phyloP scores from a whole-genome alignment of 192 early-diverging fungal species.

The Spizellomyces sp. region DNA sequence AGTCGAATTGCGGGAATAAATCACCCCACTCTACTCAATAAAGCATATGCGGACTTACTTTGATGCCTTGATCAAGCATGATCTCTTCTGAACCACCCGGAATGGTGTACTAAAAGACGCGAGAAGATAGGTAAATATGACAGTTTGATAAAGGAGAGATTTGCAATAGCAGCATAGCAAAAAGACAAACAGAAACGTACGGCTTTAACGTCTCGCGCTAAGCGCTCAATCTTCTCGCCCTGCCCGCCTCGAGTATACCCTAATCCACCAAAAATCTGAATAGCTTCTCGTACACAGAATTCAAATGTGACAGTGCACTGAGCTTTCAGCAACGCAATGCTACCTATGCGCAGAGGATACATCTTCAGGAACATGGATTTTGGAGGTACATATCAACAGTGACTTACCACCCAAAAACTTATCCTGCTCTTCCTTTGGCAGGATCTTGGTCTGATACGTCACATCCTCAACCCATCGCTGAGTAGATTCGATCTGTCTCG shows the following conservation, averaged over 20 bases:
- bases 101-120: slow-evolving; percentile 20
- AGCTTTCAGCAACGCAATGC: slow-evolving; percentile 74
- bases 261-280: slow-evolving; percentile 77
- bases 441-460: slow-evolving; percentile 63
- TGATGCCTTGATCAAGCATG: slow-evolving; percentile 44
- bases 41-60: neutral
- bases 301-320: slow-evolving; percentile 71
- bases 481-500: slow-evolving; percentile 73
- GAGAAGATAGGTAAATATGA: no score
- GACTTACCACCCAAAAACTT: slow-evolving; percentile 29
- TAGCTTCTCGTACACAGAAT: slow-evolving; percentile 72
- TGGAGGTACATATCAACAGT: neutral
- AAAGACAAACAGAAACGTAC: no score
- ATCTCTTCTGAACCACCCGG: slow-evolving; percentile 46
- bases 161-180: no score
- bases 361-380: neutral
- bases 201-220: slow-evolving; percentile 38
- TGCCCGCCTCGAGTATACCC: slow-evolving; percentile 64
- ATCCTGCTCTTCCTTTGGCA: slow-evolving; percentile 38
- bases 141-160: no score
- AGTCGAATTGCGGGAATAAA: no score
- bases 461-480: slow-evolving; percentile 74
- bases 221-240: slow-evolving; percentile 35
- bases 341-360: slow-evolving; percentile 34
- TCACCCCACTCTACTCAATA: no score